Evolutionary conservation across 2,329 filamentous ascomycete genomes (phyloP).

Genomic region (Epichloe sylvatica): DNA sequence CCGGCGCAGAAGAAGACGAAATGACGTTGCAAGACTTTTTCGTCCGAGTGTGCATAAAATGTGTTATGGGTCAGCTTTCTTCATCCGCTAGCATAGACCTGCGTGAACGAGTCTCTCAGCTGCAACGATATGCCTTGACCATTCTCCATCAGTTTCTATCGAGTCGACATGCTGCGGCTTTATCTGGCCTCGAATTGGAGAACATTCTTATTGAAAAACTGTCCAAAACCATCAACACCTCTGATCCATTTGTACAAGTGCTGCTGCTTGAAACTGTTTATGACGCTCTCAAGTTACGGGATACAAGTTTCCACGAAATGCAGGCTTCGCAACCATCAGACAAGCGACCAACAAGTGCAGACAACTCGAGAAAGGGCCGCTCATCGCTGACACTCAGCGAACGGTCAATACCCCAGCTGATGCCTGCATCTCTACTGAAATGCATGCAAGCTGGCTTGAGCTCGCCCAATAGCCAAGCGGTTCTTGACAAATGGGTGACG

Average conservation of each 20-base stretch:
- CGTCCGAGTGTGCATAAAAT: conserved; percentile 49
- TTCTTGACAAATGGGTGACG: conserved; percentile 82
- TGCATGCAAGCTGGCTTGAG: conserved; percentile 73
- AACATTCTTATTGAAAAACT: conserved; percentile 56
- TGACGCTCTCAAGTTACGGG: conserved; percentile 54
- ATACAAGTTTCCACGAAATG: conserved; percentile 25
- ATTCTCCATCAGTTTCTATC: conserved; percentile 57
- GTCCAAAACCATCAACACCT: conserved; percentile 41
- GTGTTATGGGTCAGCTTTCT: conserved; percentile 28
- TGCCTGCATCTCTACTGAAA: conserved; percentile 60
- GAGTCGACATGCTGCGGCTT: conserved; percentile 43
- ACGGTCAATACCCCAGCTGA: conserved; percentile 23
- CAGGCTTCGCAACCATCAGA: conserved; percentile 33
- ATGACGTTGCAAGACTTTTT: conserved; percentile 55
- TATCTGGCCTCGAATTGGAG: conserved; percentile 56
- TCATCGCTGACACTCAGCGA: conserved; percentile 23
- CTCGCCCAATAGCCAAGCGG: conserved; percentile 55
- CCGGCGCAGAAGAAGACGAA: conserved; percentile 37
- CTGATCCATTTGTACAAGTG: conserved; percentile 60
- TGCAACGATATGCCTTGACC: conserved; percentile 57
- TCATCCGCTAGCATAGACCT: conserved; percentile 13
- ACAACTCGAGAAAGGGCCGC: conserved; percentile 27
- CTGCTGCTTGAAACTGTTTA: conserved; percentile 67
- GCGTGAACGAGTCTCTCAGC: conserved; percentile 39
- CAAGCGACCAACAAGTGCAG: conserved; percentile 28